Base-by-base conservation (phyloP, 2,329 filamentous ascomycete species). In the Calonectria pteridis region DNA sequence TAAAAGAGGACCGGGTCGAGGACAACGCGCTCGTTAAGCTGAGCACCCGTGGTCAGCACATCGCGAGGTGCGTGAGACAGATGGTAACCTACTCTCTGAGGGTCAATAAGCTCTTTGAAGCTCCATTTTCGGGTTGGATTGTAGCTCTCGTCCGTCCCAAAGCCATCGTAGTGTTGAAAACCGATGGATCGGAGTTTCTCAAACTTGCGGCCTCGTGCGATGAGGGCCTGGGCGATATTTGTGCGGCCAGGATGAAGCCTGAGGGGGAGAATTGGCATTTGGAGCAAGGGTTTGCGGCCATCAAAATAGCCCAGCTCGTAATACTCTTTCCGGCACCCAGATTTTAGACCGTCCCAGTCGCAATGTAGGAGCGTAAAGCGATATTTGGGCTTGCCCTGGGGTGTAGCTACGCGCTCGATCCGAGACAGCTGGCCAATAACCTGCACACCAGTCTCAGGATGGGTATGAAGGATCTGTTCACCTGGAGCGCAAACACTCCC, bases 271-370 rank as follows among this genome's bases (percentile, higher is more conserved):
- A 64, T 28, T 26, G 18, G 7, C 5, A 73, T 28, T 6, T 62
- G 50, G n/a, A 10, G 16, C 3, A 69, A 26, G 13, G 4, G 31
- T n/a, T 50, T 50, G 5, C 5, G 31, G 18, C 40, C 58, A 3
- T 26, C 23, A 18, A 46, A 73, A 3, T 46, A 13, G 1, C 28
- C 16, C 6, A 73, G 6, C 13, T 66, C 7, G 6, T 66, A 71
- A 2, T 1, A 11, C 5, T 26, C 11, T 33, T n/a, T 10, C 9
- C 9, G 55, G 43, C 69, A 16, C 7, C 43, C 29, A 13, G 40
- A 37, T 2, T 29, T 33, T 2, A 31, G 20, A 14, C 71, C 71
- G 20, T 73, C 66, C 65, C 58, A 73, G 50, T 73, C 65, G 6
- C 50, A n/a, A 6, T 69, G 58, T 9, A 10, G 23, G 50, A 69